These are phyloP conservation scores for Rhodamnia argentea DNA, from an alignment of 345 rosid species.

Conservation along the genomic window DNA sequence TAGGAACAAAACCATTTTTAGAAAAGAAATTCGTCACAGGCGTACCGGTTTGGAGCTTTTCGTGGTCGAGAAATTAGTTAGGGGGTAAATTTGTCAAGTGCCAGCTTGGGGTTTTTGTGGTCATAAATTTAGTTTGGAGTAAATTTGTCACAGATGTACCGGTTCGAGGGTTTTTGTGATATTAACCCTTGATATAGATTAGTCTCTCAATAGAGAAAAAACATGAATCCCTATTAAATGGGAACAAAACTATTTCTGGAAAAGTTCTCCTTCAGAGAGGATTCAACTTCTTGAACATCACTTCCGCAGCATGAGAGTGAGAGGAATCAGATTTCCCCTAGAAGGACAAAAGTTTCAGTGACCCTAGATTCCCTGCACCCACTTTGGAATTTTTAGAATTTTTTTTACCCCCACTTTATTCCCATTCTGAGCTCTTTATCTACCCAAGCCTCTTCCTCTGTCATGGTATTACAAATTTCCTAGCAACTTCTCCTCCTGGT, in stretches of 20 bases:
- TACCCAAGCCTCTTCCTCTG: neutral
- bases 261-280: neutral
- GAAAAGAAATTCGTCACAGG: too few relatives aligned
- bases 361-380: neutral
- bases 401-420: neutral
- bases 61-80: too few relatives aligned
- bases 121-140: too few relatives aligned
- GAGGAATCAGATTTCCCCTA: neutral
- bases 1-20: too few relatives aligned
- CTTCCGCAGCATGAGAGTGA: neutral
- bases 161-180: too few relatives aligned
- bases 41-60: too few relatives aligned
- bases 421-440: neutral
- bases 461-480: neutral
- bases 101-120: too few relatives aligned
- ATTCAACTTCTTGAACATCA: neutral
- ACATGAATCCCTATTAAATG: neutral
- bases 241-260: neutral
- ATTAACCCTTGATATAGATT: too few relatives aligned
- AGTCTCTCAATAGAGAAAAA: neutral
- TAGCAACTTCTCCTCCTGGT: neutral
- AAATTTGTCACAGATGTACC: too few relatives aligned
- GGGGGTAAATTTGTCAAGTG: too few relatives aligned
- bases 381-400: neutral
- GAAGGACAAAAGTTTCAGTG: neutral